A percentile compares a stretch with the other conserved stretches of the same genome.
Evolutionary conservation across 306 rosid genomes (phyloP).

Genomic region (Castanea mollissima): DNA sequence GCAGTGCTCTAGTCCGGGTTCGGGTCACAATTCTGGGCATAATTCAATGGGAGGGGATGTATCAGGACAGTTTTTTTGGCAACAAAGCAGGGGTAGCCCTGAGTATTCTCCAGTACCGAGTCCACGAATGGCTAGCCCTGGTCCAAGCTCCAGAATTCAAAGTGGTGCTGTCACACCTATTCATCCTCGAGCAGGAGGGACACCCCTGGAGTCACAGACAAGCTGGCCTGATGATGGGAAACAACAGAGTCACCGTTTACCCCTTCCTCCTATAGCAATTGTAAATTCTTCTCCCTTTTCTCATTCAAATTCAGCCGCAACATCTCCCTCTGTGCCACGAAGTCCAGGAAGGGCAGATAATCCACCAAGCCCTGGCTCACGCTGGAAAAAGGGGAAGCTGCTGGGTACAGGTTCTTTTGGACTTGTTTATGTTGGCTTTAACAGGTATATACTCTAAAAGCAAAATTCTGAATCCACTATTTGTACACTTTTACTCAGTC

Average conservation of each 20-base stretch:
- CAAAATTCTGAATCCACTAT: constrained; percentile 12
- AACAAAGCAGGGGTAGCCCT: constrained; percentile 65
- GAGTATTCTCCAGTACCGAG: constrained; percentile 68
- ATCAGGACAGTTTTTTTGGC: constrained; percentile 69
- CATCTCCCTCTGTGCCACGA: constrained; percentile 97
- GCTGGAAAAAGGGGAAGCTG: constrained; percentile 97
- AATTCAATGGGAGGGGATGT: constrained; percentile 99
- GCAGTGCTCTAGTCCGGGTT: constrained; percentile 96
- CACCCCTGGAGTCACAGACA: constrained; percentile 60
- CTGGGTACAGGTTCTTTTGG: constrained; percentile 98
- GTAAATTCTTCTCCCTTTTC: constrained; percentile 65
- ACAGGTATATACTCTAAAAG: constrained; percentile 49
- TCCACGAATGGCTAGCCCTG: constrained; percentile 68
- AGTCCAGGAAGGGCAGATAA: constrained; percentile 97
- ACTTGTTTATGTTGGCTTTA: constrained; percentile 93
- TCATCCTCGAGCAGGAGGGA: constrained; percentile 87
- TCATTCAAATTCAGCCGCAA: constrained; percentile 90
- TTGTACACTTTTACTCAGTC: not conserved
- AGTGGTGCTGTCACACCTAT: constrained; percentile 99
- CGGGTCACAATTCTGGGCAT: constrained; percentile 98
- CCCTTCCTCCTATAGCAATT: constrained; percentile 85
- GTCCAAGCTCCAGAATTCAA: constrained; percentile 97
- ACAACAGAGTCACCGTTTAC: constrained; percentile 92
- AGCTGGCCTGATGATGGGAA: constrained; percentile 80
- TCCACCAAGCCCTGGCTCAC: constrained; percentile 81